Evolutionary conservation across 306 rosid genomes (phyloP), one percentile per base, ranked within the genome.

Genomic region (Medicago ruthenica): DNA sequence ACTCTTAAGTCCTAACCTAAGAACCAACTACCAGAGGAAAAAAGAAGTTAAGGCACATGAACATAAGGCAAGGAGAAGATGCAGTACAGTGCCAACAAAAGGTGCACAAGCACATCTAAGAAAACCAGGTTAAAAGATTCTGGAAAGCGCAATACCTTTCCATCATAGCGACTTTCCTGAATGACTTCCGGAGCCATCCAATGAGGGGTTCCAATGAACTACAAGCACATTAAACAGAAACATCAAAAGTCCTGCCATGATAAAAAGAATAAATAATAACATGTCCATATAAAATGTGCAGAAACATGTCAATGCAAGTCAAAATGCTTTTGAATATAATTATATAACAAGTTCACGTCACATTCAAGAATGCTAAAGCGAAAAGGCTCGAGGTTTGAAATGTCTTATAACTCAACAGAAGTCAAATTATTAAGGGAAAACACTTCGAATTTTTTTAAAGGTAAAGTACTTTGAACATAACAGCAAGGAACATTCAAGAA

Each of bases 171-270:
- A 81, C 96, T 95, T 87, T 95, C 99, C 79, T 95, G 97, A 88
- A 95, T 95, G 78, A 95, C 97, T 88, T 95, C 97, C 0, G 97
- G 99, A 84, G 99, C 99, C 99, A 95, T 95, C 99, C 99, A 95
- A 85, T 95, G 99, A 44, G 99, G 99, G 47, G 97, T 95, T 76
- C 99, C 99, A 64, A 95, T 95, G 88, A 92, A 95, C 97, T 95
- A 90, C 31, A 80, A 83, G 70, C 78, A 79, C 78, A 55, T 82
- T 21, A 76, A 84, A 85, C 55, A 17, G 77, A 75, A 55, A 50
- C 65, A 58, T 78, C 41, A 80, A 69, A 79, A 70, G 42, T 74
- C 71, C 63, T 24, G 63, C 59, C 67, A 76, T 13, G 67, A 79
- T 70, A 61, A 53, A 54, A 71, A 61, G 11, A 73, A 44, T 48